Conservation (phyloP, 495 filamentous ascomycete species). For the Hypoxylon cercidicola region DNA sequence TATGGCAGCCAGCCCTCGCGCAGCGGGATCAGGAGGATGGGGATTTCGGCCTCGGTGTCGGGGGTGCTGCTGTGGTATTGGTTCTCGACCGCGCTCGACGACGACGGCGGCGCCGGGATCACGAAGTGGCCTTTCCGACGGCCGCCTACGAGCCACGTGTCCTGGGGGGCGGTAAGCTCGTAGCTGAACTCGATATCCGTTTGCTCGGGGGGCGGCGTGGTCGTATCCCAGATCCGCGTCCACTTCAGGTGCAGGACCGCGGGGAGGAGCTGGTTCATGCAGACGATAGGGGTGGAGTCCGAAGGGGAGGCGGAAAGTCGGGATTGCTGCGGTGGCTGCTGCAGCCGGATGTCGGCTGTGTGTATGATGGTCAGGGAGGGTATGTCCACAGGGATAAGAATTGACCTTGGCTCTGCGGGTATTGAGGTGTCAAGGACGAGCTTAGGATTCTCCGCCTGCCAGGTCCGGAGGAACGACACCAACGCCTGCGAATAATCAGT, state of each 20-base stretch:
- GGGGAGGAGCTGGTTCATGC: constrained; percentile 74
- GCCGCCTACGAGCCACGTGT: constrained; percentile 87
- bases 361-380: constrained; percentile 86
- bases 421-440: constrained; percentile 43
- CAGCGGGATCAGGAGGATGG: constrained; percentile 80
- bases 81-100: constrained; percentile 31
- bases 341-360: constrained; percentile 77
- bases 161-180: constrained; percentile 78
- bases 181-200: constrained; percentile 81
- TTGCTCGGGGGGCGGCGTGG: constrained; percentile 49
- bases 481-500: constrained; percentile 43
- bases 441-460: constrained; percentile 50
- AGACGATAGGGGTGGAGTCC: constrained; percentile 56
- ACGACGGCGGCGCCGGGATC: constrained; percentile 58
- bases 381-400: constrained; percentile 84
- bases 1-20: constrained; percentile 77
- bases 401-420: constrained; percentile 51
- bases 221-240: constrained; percentile 80
- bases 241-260: constrained; percentile 78
- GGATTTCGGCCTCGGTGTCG: constrained; percentile 60
- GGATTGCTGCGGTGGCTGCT: constrained; percentile 39
- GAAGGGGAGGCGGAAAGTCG: constrained; percentile 42
- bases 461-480: constrained; percentile 48
- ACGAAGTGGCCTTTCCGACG: constrained; percentile 80
- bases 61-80: constrained; percentile 34